These are phyloP conservation scores for Peronosclerospora sorghi DNA, from an alignment of 352 stramenopile species.

Conservation along the genomic window DNA sequence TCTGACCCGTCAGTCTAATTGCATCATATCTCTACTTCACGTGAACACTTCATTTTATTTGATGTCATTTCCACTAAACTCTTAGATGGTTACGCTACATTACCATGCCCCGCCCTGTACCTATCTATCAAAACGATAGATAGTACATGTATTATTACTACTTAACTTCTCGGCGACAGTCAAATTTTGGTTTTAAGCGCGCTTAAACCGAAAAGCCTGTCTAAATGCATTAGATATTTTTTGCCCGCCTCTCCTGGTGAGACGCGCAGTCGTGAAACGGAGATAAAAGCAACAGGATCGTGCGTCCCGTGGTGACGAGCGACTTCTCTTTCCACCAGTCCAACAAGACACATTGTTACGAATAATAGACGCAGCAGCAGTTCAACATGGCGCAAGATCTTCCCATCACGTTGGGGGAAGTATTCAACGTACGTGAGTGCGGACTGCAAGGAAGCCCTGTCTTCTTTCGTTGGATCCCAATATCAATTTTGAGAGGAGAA, in stretches of 20 bases:
- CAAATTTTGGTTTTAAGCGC: constrained; percentile 11
- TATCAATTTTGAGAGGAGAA: constrained; percentile 8
- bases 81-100: no score
- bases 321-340: constrained; percentile 11
- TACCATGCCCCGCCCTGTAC: no score
- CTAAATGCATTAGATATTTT: constrained; percentile 15
- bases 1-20: no score
- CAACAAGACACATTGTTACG: constrained; percentile 14
- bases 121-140: no score
- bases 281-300: constrained; percentile 33
- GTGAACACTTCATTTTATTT: no score
- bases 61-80: no score
- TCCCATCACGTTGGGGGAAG: constrained; percentile 84
- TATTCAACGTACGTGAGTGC: constrained; percentile 72
- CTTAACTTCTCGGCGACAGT: no score
- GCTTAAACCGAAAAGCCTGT: constrained; percentile 9
- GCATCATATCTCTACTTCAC: no score
- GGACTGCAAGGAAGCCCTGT: neutral
- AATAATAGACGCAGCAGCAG: constrained; percentile 4
- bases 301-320: constrained; percentile 6
- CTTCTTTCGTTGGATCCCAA: neutral
- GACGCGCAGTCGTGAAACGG: constrained; percentile 63
- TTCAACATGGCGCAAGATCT: constrained; percentile 74
- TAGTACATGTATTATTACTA: no score
- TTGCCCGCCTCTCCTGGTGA: constrained; percentile 6